phyloP scores from a whole-genome alignment of 331 rosid species.

The Rosa hybrid region DNA sequence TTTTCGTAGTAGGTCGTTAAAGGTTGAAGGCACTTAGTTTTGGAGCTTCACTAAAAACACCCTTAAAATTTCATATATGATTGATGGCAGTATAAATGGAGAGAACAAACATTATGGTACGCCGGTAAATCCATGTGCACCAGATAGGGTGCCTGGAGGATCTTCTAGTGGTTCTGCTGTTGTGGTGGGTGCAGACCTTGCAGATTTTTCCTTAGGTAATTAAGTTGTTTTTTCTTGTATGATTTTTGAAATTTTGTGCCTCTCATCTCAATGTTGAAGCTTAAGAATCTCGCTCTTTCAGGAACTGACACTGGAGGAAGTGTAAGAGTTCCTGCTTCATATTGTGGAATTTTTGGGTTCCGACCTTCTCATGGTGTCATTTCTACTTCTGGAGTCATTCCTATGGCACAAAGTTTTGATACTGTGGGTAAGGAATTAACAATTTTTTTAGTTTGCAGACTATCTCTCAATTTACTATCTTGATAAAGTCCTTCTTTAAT shows the following conservation, averaged over 20 bases:
- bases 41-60: constrained; percentile 4
- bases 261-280: constrained; percentile 18
- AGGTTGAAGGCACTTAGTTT: neutral
- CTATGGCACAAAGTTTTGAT: constrained; percentile 92
- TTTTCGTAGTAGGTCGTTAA: neutral
- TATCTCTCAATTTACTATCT: neutral
- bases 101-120: constrained; percentile 90
- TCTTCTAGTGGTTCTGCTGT: constrained; percentile 98
- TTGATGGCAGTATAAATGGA: constrained; percentile 70
- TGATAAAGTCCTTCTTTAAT: neutral
- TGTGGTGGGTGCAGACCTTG: constrained; percentile 78
- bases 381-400: constrained; percentile 66
- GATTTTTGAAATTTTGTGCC: constrained; percentile 13
- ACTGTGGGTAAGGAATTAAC: constrained; percentile 65
- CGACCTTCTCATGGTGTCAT: constrained; percentile 80
- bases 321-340: constrained; percentile 89
- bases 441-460: neutral
- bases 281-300: constrained; percentile 23
- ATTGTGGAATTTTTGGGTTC: constrained; percentile 89
- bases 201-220: constrained; percentile 80
- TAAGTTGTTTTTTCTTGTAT: constrained; percentile 20
- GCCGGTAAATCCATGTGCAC: constrained; percentile 74
- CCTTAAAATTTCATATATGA: constrained; percentile 14
- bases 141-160: constrained; percentile 92
- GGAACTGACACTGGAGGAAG: constrained; percentile 99